These are phyloP conservation scores for Juglanconis juglandina DNA, from an alignment of 2,329 filamentous ascomycete genomes.

Conservation along the genomic window DNA sequence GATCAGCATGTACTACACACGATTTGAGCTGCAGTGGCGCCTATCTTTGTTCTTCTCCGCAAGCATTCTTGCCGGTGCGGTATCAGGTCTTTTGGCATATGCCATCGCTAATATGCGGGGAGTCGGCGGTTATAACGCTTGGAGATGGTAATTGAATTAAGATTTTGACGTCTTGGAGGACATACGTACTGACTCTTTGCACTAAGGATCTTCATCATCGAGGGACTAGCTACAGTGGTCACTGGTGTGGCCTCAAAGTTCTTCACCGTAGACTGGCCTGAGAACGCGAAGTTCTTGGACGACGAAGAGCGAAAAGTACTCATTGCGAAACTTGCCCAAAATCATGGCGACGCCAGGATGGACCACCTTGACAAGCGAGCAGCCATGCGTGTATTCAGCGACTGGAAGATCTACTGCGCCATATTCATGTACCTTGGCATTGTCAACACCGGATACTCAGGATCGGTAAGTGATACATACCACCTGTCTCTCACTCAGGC, in stretches of 20 bases:
- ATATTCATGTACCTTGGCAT: conserved; percentile 34
- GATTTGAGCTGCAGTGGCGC: conserved; percentile 21
- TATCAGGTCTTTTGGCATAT: conserved; percentile 49
- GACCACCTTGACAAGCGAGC: conserved; percentile 48
- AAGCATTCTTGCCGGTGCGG: conserved; percentile 42
- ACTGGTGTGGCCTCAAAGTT: conserved; percentile 40
- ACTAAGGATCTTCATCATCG: conserved; percentile 46
- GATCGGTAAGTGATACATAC: conserved; percentile 21
- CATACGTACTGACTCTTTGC: not conserved
- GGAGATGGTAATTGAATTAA: conserved; percentile 30
- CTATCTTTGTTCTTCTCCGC: conserved; percentile 22
- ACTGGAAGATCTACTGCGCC: conserved; percentile 44
- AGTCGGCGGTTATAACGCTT: conserved; percentile 40
- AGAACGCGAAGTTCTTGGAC: conserved; percentile 39
- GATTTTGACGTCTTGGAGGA: too few relatives aligned
- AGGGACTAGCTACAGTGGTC: conserved; percentile 42
- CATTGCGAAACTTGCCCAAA: conserved; percentile 37
- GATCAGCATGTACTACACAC: conserved; percentile 25
- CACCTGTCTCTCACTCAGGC: not conserved
- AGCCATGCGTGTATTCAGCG: conserved; percentile 41
- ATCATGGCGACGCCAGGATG: conserved; percentile 46
- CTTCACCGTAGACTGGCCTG: conserved; percentile 36
- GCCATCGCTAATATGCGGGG: conserved; percentile 50
- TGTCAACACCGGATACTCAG: conserved; percentile 44
- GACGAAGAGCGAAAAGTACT: conserved; percentile 42